Evolutionary conservation across 169 alveolate species (phyloP), one percentile per base, ranked within the genome.

Genomic region (Besnoitia besnoiti): DNA sequence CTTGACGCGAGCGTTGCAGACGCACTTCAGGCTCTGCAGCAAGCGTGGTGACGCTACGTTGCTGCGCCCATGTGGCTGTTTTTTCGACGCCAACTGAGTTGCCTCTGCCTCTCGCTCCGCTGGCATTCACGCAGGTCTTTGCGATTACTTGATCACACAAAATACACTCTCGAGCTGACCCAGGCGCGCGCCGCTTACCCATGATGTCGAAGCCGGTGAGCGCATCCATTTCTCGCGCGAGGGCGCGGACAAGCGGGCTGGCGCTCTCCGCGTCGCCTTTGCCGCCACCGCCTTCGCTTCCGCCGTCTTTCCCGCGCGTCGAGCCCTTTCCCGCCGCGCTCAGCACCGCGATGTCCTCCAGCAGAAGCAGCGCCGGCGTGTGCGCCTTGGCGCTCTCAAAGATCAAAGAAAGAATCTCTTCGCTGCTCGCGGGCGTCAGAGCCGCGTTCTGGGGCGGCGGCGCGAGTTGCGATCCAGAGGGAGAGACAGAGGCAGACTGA

Each of bases 221-320:
- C 14, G n/a, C 80, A 42, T 67, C 80, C 47, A 67, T 30, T n/a
- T 67, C 80, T 67, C 80, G 2, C 24, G 80, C 80, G 24, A 67
- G 80, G 24, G 80, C 80, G 39, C 80, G 39, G 3, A 35, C 21
- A 37, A 67, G 80, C 3, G 46, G 39, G 44, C 80, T 67, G 44
- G 19, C 44, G 80, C 46, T 67, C 47, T 67, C 80, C 44, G 14
- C 80, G 42, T 30, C 80, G 19, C 47, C 80, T 16, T 8, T 35
- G 19, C 80, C 80, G 39, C 80, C 80, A 42, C 47, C 80, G 39
- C 80, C 80, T 8, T 24, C 80, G 19, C n/a, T n/a, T 67, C 80
- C 39, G 10, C 44, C 44, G n/a, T 30, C 80, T 35, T n/a, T 67
- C 24, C 80, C 44, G n/a, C n/a, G 62, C 62, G 10, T 30, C n/a